These are phyloP conservation scores for Schizothecium vesticola DNA, from an alignment of 495 filamentous ascomycete species.

Conservation along the genomic window DNA sequence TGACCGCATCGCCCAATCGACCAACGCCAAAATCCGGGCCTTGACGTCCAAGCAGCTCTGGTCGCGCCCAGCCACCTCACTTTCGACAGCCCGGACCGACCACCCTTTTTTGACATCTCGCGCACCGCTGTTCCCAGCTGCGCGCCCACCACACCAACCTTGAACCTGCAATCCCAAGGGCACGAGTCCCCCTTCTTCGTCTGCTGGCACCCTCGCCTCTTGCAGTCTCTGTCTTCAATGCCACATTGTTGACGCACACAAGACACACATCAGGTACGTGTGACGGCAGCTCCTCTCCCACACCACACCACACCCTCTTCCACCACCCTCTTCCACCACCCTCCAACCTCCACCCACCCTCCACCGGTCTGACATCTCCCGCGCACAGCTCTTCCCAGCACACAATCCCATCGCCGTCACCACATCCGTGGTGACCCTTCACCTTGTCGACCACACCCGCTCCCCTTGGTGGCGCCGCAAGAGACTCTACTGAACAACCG, in stretches of 20 bases:
- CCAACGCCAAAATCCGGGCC: not conserved
- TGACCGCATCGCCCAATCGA: conserved; percentile 6
- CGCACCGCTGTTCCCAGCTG: conserved; percentile 11
- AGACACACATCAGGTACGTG: not conserved
- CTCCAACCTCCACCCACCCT: conserved; percentile 4
- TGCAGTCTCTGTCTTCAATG: not conserved
- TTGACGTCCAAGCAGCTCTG: not conserved
- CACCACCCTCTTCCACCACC: no score
- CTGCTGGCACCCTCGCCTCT: no score
- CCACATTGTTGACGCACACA: not conserved
- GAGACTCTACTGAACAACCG: conserved; percentile 37
- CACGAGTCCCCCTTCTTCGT: conserved; percentile 2
- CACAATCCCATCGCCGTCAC: conserved; percentile 18
- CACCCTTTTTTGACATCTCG: conserved; percentile 24
- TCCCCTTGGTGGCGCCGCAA: conserved; percentile 29
- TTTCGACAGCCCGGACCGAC: conserved; percentile 15
- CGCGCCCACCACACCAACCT: conserved; percentile 7
- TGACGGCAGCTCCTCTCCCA: not conserved
- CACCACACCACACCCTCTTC: conserved; percentile 2
- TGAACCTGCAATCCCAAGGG: not conserved
- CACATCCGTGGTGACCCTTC: conserved; percentile 40
- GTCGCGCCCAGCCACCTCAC: conserved; percentile 5
- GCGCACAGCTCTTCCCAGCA: not conserved
- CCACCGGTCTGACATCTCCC: conserved; percentile 11
- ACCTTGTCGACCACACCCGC: conserved; percentile 41